phyloP scores from a whole-genome alignment of 176 grass and related monocot genomes.

The Secale cereale region DNA sequence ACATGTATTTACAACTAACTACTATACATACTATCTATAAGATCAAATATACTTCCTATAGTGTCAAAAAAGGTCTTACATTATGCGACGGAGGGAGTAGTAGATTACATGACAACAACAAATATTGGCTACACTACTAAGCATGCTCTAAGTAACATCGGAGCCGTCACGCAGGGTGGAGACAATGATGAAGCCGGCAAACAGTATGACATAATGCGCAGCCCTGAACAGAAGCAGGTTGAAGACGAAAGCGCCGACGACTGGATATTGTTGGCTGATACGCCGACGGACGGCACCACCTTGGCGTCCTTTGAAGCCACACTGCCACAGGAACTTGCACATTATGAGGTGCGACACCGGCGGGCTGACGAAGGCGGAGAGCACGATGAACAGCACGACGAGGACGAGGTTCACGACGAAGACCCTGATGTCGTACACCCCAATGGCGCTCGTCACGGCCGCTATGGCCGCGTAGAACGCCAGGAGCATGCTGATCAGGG shows the following conservation, averaged over 20 bases:
- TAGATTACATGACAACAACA: no score
- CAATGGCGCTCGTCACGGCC: background rate
- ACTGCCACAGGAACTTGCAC: background rate
- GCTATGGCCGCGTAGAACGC: background rate
- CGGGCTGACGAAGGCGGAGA: background rate
- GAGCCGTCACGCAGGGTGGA: background rate
- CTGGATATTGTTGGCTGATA: background rate
- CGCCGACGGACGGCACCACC: background rate
- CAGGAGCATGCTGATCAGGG: background rate
- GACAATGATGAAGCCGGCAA: background rate
- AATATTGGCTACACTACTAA: no score
- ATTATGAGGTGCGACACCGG: background rate
- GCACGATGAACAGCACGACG: rapidly evolving
- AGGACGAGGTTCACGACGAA: background rate
- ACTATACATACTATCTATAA: no score
- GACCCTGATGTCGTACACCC: background rate
- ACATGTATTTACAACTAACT: no score
- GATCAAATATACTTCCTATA: no score
- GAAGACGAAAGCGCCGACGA: background rate
- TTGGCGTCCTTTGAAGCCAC: background rate
- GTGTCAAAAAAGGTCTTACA: no score
- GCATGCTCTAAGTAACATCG: no score
- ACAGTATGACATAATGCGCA: background rate
- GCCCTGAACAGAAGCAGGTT: background rate
- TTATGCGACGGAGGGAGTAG: no score